Evolutionary conservation across 1,284 basidiomycete genomes (phyloP).

Genomic region (Microbotryomycetes sp.): DNA sequence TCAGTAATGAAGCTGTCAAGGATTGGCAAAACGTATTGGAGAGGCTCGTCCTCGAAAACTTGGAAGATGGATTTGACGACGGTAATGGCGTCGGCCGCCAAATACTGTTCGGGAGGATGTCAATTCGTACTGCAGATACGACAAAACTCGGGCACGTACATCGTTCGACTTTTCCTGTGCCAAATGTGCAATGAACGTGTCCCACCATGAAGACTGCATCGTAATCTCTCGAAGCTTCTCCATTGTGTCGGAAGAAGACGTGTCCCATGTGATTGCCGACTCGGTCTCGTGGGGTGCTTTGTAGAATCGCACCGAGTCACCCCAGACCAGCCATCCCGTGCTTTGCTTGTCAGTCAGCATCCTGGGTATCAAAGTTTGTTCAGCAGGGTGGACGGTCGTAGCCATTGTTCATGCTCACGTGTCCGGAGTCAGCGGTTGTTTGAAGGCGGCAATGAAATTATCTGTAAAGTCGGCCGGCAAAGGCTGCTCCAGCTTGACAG

Average conservation of each 20-base stretch:
- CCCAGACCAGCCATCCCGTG: conserved; percentile 84
- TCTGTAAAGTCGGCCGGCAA: conserved; percentile 49
- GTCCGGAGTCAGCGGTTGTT: conserved; percentile 36
- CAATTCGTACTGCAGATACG: background rate
- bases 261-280: conserved; percentile 59
- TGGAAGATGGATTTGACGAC: conserved; percentile 49
- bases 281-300: conserved; percentile 47
- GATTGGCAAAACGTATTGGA: conserved; percentile 51
- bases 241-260: conserved; percentile 54
- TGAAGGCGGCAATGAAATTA: conserved; percentile 49
- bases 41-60: conserved; percentile 48
- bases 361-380: conserved; percentile 29
- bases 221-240: conserved; percentile 53
- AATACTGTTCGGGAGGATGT: conserved; percentile 11
- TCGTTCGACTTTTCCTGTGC: conserved; percentile 34
- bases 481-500: conserved; percentile 47
- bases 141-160: background rate
- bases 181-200: conserved; percentile 40
- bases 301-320: conserved; percentile 63
- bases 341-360: conserved; percentile 67
- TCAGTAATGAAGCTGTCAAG: conserved; percentile 59
- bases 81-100: conserved; percentile 35
- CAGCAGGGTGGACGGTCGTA: background rate
- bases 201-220: conserved; percentile 55
- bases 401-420: conserved; percentile 5